Conservation (phyloP, 345 rosid genomes). For the Salix dunnii region DNA sequence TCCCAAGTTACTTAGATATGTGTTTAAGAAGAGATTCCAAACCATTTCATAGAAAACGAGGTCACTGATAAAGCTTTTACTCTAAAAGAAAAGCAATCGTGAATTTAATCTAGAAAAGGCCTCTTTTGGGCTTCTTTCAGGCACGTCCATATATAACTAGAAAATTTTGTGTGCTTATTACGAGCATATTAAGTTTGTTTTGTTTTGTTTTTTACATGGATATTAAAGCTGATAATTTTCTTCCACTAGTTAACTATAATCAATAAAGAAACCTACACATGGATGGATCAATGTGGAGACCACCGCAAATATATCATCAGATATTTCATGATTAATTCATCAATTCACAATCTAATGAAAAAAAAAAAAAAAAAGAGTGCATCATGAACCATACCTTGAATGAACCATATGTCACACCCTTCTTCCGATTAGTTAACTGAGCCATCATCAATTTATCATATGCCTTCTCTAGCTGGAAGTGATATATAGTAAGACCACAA, state of each 20-base stretch:
- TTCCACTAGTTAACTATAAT: not conserved
- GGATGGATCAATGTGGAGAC: not conserved
- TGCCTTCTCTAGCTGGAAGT: slow-evolving; percentile 85
- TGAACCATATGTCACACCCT: slow-evolving; percentile 82
- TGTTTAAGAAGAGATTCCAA: not conserved
- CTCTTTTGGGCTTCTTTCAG: not conserved
- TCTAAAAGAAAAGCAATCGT: not conserved
- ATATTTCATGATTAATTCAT: not conserved
- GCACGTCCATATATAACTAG: not conserved
- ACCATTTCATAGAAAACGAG: not conserved
- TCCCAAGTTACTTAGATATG: not conserved
- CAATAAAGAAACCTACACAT: not conserved
- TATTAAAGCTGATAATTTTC: not conserved
- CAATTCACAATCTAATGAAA: slow-evolving; percentile 4
- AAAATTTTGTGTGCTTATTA: not conserved
- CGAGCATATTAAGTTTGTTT: not conserved
- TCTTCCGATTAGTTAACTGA: slow-evolving; percentile 71
- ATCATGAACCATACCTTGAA: slow-evolving; percentile 48
- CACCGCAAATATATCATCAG: not conserved
- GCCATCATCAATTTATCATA: slow-evolving; percentile 96
- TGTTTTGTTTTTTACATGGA: not conserved
- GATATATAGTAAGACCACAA: slow-evolving; percentile 11
- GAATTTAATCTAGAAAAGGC: not conserved
- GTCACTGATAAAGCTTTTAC: not conserved
- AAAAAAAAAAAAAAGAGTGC: not conserved